Percentiles rank a stretch among this genome's conserved stretches.
Evolutionary conservation across 108 stramenopile genomes (phyloP).

Genomic region (Cylindrotheca closterium): DNA sequence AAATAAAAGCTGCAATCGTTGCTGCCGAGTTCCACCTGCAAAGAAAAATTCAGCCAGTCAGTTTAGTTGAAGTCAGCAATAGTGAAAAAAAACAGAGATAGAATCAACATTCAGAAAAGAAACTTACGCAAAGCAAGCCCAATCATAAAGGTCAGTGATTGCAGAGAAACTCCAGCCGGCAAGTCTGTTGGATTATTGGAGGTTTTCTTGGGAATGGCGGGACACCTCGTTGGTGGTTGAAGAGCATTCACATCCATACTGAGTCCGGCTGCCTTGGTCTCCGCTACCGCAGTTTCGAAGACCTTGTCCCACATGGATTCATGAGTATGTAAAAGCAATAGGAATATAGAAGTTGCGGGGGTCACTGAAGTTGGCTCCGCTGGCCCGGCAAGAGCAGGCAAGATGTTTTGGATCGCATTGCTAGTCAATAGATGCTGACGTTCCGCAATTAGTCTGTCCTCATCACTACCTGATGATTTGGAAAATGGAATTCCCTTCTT

Average conservation of each 20-base stretch:
- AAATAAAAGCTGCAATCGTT: slow-evolving; percentile 71
- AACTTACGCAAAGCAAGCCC: slow-evolving; percentile 57
- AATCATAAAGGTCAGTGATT: slow-evolving; percentile 51
- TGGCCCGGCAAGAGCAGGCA: slow-evolving; percentile 13
- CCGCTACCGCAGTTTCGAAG: slow-evolving; percentile 45
- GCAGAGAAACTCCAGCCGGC: slow-evolving; percentile 55
- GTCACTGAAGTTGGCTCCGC: neutral
- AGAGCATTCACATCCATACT: slow-evolving; percentile 70
- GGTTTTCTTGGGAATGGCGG: slow-evolving; percentile 4
- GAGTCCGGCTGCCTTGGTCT: slow-evolving; percentile 53
- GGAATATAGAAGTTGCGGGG: slow-evolving; percentile 12
- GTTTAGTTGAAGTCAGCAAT: no score
- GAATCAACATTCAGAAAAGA: neutral
- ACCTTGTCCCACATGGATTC: slow-evolving; percentile 70
- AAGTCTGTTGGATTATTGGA: slow-evolving; percentile 13
- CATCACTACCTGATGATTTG: slow-evolving; percentile 11
- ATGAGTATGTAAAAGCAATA: slow-evolving; percentile 47
- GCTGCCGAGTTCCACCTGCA: slow-evolving; percentile 60
- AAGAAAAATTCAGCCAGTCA: no score
- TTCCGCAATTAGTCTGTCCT: slow-evolving; percentile 25
- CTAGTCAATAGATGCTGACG: slow-evolving; percentile 31
- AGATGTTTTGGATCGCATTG: slow-evolving; percentile 24
- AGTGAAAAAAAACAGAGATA: neutral
- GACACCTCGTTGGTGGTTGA: slow-evolving; percentile 15
- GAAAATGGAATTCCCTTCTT: neutral